phyloP scores from a whole-genome alignment of 768 basidiomycete species.

The Amylocystis lapponica region DNA sequence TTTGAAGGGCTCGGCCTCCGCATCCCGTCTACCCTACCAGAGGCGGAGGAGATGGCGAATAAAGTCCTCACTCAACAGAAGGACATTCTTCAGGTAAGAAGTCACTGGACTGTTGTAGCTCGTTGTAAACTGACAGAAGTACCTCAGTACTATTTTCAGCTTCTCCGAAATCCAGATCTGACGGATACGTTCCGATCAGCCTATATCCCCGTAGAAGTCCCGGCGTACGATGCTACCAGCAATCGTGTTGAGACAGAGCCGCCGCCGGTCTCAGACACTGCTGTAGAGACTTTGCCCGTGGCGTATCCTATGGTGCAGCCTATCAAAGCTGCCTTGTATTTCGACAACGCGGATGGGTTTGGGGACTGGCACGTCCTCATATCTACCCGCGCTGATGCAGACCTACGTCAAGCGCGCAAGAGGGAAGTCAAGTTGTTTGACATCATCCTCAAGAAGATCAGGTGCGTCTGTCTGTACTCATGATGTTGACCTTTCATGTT shows the following conservation, averaged over 20 bases:
- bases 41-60: conserved; percentile 10
- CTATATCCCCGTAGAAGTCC: conserved; percentile 3
- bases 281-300: conserved; percentile 9
- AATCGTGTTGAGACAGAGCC: neutral
- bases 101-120: too few species aligned
- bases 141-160: conserved; percentile 1
- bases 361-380: conserved; percentile 60
- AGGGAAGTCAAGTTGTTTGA: conserved; percentile 39
- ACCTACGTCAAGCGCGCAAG: conserved; percentile 41
- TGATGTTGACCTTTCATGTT: neutral
- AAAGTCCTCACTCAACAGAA: conserved; percentile 21
- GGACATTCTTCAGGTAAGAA: conserved; percentile 23
- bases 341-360: conserved; percentile 49
- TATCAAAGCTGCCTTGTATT: conserved; percentile 51
- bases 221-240: too few species aligned
- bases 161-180: conserved; percentile 1
- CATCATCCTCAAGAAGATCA: conserved; percentile 62
- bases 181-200: conserved; percentile 1
- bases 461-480: conserved; percentile 29
- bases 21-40: conserved; percentile 20
- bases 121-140: too few species aligned
- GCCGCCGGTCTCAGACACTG: too few species aligned
- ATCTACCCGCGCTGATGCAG: conserved; percentile 41
- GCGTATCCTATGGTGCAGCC: conserved; percentile 44
- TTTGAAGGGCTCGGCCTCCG: conserved; percentile 23